A percentile compares a stretch with the other conserved stretches of the same genome.
These are phyloP conservation scores for Kwoniella dendrophila DNA, from an alignment of 768 basidiomycete species.

Conservation along the genomic window DNA sequence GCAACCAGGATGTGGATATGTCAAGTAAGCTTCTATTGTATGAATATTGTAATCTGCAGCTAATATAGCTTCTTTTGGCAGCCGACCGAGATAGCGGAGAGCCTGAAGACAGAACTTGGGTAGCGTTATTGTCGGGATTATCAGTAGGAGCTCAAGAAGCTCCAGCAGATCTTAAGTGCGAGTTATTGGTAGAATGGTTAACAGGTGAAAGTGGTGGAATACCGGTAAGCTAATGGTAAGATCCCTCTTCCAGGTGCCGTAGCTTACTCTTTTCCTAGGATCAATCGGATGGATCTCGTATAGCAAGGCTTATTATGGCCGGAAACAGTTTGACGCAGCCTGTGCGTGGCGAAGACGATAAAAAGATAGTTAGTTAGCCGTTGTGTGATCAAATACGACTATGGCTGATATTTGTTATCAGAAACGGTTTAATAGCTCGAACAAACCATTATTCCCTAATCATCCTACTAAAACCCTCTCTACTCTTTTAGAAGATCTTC, in stretches of 20 bases:
- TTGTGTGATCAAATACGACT: not conserved
- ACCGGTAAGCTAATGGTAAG: constrained; percentile 52
- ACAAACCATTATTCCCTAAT: constrained; percentile 64
- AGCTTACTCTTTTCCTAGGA: constrained; percentile 57
- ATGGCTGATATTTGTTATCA: constrained; percentile 20
- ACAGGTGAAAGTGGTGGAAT: constrained; percentile 76
- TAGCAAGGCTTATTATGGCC: constrained; percentile 83
- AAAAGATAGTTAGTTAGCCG: constrained; percentile 43
- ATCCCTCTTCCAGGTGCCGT: not conserved
- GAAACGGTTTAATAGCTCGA: constrained; percentile 51
- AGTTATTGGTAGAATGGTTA: constrained; percentile 88
- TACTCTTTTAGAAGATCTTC: constrained; percentile 67
- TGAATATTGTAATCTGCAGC: not conserved
- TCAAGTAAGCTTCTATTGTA: constrained; percentile 62
- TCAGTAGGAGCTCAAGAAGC: constrained; percentile 66
- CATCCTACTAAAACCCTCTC: constrained; percentile 75
- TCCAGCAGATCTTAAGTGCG: constrained; percentile 65
- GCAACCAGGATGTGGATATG: constrained; percentile 63
- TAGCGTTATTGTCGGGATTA: constrained; percentile 83
- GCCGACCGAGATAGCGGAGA: not conserved
- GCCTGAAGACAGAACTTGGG: constrained; percentile 60
- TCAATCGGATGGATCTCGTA: constrained; percentile 66
- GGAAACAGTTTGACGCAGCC: constrained; percentile 78
- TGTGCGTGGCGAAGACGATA: constrained; percentile 56
- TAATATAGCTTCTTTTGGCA: not conserved